Conservation (phyloP, 2,329 filamentous ascomycete genomes). For the Xylariaceae sp. region DNA sequence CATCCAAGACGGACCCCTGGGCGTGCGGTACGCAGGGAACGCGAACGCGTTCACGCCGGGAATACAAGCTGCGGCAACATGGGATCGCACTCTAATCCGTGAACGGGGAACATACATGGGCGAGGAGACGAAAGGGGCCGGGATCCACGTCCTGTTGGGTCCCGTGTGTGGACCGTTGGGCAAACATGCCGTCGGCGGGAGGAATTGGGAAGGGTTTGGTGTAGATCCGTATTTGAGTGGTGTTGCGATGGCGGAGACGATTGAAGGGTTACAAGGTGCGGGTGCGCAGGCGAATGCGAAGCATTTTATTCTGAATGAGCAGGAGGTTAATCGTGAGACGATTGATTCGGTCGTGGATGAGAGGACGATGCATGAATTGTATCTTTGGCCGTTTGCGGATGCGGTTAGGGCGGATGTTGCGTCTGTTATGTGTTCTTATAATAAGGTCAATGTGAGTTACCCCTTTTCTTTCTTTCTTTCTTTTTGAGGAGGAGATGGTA, state of each 20-base stretch:
- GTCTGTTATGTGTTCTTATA: slow-evolving; percentile 68
- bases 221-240: slow-evolving; percentile 70
- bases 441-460: slow-evolving; percentile 54
- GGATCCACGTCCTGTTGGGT: slow-evolving; percentile 69
- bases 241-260: slow-evolving; percentile 55
- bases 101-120: slow-evolving; percentile 64
- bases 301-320: slow-evolving; percentile 65
- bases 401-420: slow-evolving; percentile 61
- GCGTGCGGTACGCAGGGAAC: slow-evolving; percentile 64
- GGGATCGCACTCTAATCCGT: slow-evolving; percentile 71
- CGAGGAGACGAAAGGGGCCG: slow-evolving; percentile 62
- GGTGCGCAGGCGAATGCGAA: slow-evolving; percentile 50
- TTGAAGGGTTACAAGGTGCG: slow-evolving; percentile 50
- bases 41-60: slow-evolving; percentile 75
- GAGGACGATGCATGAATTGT: slow-evolving; percentile 61
- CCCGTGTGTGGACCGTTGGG: slow-evolving; percentile 73
- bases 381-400: slow-evolving; percentile 64
- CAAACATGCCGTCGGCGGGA: slow-evolving; percentile 64
- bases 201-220: slow-evolving; percentile 82
- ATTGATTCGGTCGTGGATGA: slow-evolving; percentile 57
- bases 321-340: slow-evolving; percentile 54
- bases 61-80: slow-evolving; percentile 72
- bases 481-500: not conserved
- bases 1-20: slow-evolving; percentile 75
- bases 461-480: no score